Conservation (phyloP, 805 yeast genomes). For the Teunomyces tritomae region DNA sequence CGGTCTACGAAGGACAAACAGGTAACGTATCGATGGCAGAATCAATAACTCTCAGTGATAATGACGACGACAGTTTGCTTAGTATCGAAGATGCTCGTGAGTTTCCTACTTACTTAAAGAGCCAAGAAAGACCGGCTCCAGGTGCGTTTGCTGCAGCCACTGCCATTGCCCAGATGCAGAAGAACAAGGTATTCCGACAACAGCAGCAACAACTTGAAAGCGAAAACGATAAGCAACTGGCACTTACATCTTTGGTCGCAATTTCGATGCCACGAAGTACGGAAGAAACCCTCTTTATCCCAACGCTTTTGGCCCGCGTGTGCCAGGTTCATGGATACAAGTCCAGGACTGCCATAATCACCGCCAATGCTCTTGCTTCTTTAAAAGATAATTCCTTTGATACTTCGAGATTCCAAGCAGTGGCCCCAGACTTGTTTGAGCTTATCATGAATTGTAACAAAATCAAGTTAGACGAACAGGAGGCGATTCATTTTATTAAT, state of each 20-base stretch:
- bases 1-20: conserved; percentile 43
- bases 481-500: conserved; percentile 45
- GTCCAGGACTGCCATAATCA: conserved; percentile 65
- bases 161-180: conserved; percentile 56
- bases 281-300: conserved; percentile 73
- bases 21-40: conserved; percentile 30
- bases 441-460: conserved; percentile 27
- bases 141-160: conserved; percentile 67
- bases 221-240: conserved; percentile 31
- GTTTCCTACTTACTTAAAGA: not conserved
- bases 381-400: conserved; percentile 47
- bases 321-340: conserved; percentile 71
- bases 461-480: conserved; percentile 30
- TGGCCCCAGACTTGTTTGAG: conserved; percentile 16
- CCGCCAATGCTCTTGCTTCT: conserved; percentile 70
- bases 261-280: conserved; percentile 74
- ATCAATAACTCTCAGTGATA: conserved; percentile 40
- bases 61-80: conserved; percentile 29
- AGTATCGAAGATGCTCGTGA: conserved; percentile 24
- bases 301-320: conserved; percentile 65
- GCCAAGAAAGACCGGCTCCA: conserved; percentile 68
- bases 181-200: conserved; percentile 16
- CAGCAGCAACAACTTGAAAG: conserved; percentile 21
- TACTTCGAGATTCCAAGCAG: conserved; percentile 5
- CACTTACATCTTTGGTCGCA: conserved; percentile 52